Evolutionary conservation across 768 basidiomycete genomes (phyloP).

Genomic region (Phaeotremella skinneri): DNA sequence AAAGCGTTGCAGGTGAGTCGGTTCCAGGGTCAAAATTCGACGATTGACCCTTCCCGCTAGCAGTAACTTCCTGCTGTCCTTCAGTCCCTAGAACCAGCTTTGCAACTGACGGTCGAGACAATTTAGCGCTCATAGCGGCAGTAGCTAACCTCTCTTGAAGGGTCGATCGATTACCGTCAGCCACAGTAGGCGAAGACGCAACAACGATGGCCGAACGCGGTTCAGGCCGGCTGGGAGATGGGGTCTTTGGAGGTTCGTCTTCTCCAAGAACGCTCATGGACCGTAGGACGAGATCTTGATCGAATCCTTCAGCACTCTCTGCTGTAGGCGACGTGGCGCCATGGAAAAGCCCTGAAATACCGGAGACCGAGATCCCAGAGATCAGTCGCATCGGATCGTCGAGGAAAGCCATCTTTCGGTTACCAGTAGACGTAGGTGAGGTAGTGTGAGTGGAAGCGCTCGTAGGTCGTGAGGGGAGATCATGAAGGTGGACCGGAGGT

Average conservation of each 20-base stretch:
- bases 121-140: slow-evolving; percentile 1
- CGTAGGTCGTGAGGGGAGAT: neutral
- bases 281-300: slow-evolving; percentile 23
- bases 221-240: neutral
- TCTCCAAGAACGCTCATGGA: slow-evolving; percentile 29
- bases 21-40: neutral
- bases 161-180: neutral
- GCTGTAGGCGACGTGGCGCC: neutral
- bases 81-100: neutral
- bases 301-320: slow-evolving; percentile 21
- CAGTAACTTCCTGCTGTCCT: neutral
- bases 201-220: neutral
- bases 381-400: slow-evolving; percentile 31
- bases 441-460: neutral
- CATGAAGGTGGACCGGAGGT: neutral
- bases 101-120: neutral
- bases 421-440: neutral
- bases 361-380: slow-evolving; percentile 7
- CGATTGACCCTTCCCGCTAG: neutral
- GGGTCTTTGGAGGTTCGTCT: neutral
- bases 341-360: slow-evolving; percentile 16
- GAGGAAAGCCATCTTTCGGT: slow-evolving; percentile 18
- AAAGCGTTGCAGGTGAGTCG: neutral
- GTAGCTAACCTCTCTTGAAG: neutral
- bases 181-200: neutral